Percentiles rank a stretch among this genome's conserved stretches.
Conservation (phyloP, 1,284 basidiomycete genomes). For the Ceratobasidium sp. region DNA sequence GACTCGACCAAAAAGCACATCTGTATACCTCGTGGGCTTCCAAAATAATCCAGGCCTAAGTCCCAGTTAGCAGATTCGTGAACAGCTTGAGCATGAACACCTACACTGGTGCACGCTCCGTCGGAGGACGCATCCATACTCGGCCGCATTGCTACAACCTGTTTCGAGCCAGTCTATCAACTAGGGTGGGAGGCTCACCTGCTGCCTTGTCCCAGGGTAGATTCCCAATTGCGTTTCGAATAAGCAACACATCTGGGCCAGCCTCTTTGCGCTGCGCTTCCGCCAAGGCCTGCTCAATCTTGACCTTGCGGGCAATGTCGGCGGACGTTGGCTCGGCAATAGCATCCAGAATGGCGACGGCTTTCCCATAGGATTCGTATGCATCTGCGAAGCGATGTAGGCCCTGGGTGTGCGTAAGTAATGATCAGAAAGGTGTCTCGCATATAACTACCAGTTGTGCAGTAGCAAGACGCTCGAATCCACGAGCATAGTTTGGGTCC, state of each 20-base stretch:
- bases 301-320: slow-evolving; percentile 37
- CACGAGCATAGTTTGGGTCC: slow-evolving; percentile 32
- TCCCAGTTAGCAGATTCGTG: not conserved
- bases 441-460: slow-evolving; percentile 26
- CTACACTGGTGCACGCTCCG: slow-evolving; percentile 28
- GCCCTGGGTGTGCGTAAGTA: slow-evolving; percentile 11
- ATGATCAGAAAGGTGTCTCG: not conserved
- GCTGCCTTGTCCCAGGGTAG: slow-evolving; percentile 35
- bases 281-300: slow-evolving; percentile 37
- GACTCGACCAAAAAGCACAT: not conserved
- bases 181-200: not conserved
- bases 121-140: slow-evolving; percentile 34
- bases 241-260: slow-evolving; percentile 32
- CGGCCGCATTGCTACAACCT: slow-evolving; percentile 21
- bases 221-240: slow-evolving; percentile 34
- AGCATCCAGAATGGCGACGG: slow-evolving; percentile 34
- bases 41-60: slow-evolving; percentile 50
- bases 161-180: not conserved
- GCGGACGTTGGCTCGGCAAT: slow-evolving; percentile 28
- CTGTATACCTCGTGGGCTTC: slow-evolving; percentile 50
- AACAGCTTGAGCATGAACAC: not conserved
- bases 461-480: slow-evolving; percentile 27
- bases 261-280: slow-evolving; percentile 39
- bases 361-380: slow-evolving; percentile 42
- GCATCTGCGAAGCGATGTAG: slow-evolving; percentile 37